Evolutionary conservation across 2,329 filamentous ascomycete species (phyloP), one percentile per base, ranked within the genome.

Genomic region (Fusarium pseudograminearum): DNA sequence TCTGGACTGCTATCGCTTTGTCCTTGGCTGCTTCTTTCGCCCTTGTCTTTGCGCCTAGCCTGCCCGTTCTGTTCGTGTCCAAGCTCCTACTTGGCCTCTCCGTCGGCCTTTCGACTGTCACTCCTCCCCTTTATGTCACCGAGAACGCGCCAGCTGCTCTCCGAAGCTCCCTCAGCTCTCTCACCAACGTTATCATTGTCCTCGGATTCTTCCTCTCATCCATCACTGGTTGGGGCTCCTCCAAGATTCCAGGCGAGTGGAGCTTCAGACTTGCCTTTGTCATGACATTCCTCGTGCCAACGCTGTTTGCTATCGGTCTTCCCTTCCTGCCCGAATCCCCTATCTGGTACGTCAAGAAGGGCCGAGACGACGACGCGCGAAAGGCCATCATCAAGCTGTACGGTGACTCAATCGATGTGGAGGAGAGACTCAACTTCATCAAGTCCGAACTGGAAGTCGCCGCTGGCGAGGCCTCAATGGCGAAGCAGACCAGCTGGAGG

Each of bases 141-240:
- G 75, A 77, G 40, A 77, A 76, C 12, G 74, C 75, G 3, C 75
- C 75, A 0, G 73, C 73, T 1, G 75, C 75, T 0, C 73, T 76
- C 0, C 60, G 75, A 59, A 76, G 72, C 40, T 71, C 72, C 3
- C 63, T 70, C 15, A 77, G 75, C 34, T 77, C 75, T 0, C 44
- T 76, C 0, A 77, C 75, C 34, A 76, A 76, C 60, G 75, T 77
- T 41, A 74, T 77, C 46, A 77, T 77, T 5, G 75, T 77, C 0
- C 51, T 77, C 0, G 75, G 75, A 0, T 77, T 77, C 59, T 77
- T 77, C 36, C 66, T 77, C 4, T 77, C 75, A 1, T 76, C 75
- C 9, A 65, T 77, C 33, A 76, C 75, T 0, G 75, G 72, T 0
- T 76, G 50, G 33, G 75, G 75, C 0, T 56, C 75, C 1, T 76